Conservation (phyloP, 1,284 basidiomycete species). For the Stygiomarasmius scandens region DNA sequence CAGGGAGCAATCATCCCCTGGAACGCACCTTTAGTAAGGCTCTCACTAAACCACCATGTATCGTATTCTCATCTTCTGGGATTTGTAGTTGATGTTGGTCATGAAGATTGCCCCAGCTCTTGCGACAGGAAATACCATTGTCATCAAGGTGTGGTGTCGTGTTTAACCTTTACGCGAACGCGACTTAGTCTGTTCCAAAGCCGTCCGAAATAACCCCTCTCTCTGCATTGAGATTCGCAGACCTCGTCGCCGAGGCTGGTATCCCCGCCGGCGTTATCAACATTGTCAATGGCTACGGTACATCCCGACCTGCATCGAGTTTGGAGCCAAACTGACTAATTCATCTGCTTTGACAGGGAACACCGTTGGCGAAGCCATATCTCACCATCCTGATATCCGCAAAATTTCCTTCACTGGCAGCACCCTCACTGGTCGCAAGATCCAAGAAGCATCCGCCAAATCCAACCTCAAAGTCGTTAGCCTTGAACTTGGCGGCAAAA, state of each 20-base stretch:
- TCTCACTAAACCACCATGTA: no score
- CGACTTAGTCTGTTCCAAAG: no score
- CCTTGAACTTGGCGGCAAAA: slow-evolving; percentile 84
- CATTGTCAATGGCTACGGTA: no score
- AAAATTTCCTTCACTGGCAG: slow-evolving; percentile 51
- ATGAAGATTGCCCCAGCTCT: slow-evolving; percentile 86
- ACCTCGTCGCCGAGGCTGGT: slow-evolving; percentile 55
- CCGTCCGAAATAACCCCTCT: slow-evolving; percentile 88
- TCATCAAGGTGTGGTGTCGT: slow-evolving; percentile 66
- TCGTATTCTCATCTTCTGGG: no score
- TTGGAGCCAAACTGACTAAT: no score
- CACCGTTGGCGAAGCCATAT: slow-evolving; percentile 67
- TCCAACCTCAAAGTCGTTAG: slow-evolving; percentile 71
- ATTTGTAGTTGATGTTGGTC: slow-evolving; percentile 49
- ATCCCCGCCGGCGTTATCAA: slow-evolving; percentile 66
- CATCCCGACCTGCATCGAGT: no score
- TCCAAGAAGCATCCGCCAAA: slow-evolving; percentile 65
- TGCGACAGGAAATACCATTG: slow-evolving; percentile 78
- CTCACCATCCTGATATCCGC: slow-evolving; percentile 46
- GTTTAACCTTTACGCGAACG: no score
- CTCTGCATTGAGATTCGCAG: slow-evolving; percentile 61
- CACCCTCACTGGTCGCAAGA: slow-evolving; percentile 64
- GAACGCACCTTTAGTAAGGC: slow-evolving; percentile 41
- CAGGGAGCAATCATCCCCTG: slow-evolving; percentile 56
- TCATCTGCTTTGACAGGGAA: slow-evolving; percentile 50